These are phyloP conservation scores for Epichloe sylvatica DNA, from an alignment of 2,329 filamentous ascomycete species.

Conservation along the genomic window DNA sequence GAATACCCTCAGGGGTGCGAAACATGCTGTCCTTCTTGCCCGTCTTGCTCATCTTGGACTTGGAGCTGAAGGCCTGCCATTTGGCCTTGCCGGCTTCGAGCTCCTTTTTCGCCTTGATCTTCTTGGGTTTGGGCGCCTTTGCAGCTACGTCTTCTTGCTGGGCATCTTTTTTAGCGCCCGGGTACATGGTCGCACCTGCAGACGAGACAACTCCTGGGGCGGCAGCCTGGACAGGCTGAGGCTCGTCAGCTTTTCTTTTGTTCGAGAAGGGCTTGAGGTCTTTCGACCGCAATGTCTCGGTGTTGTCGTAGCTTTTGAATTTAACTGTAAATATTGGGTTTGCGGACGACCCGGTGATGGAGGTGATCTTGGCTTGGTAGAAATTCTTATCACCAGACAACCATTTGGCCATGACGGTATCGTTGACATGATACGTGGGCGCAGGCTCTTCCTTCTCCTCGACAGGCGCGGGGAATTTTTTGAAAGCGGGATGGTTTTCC, in stretches of 20 bases:
- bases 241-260: conserved; percentile 78
- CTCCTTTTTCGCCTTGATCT: conserved; percentile 81
- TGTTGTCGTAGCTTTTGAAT: conserved; percentile 81
- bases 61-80: conserved; percentile 85
- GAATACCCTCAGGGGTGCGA: conserved; percentile 72
- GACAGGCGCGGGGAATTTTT: conserved; percentile 27
- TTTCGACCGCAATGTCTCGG: conserved; percentile 66
- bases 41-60: conserved; percentile 53
- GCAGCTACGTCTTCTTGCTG: conserved; percentile 50
- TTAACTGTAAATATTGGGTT: conserved; percentile 89
- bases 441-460: conserved; percentile 41
- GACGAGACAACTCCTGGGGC: conserved; percentile 35
- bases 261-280: conserved; percentile 70
- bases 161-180: conserved; percentile 46
- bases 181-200: conserved; percentile 43
- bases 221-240: conserved; percentile 36
- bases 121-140: conserved; percentile 70
- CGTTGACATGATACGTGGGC: conserved; percentile 67
- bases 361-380: conserved; percentile 85
- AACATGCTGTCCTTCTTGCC: conserved; percentile 94
- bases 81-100: conserved; percentile 82
- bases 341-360: conserved; percentile 81
- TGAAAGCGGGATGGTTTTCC: conserved; percentile 68
- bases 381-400: conserved; percentile 75
- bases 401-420: conserved; percentile 84